Evolutionary conservation across 768 basidiomycete genomes (phyloP).

Genomic region (Leccinum subtestaceum): DNA sequence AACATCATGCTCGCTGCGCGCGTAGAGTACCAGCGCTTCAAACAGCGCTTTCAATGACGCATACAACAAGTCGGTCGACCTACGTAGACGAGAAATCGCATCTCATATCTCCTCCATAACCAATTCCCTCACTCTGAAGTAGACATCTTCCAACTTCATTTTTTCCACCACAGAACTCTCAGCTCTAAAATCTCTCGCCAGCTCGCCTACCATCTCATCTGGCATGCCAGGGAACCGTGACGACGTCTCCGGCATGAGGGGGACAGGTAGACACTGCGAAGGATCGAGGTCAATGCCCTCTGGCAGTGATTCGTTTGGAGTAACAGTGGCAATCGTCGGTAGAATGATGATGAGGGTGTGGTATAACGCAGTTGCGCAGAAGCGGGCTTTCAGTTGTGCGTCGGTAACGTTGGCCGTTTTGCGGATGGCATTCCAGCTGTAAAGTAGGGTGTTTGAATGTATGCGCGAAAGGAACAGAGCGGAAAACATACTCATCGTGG

Average conservation of each 20-base stretch:
- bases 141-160: slow-evolving; percentile 55
- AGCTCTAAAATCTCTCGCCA: slow-evolving; percentile 56
- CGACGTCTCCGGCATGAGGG: slow-evolving; percentile 55
- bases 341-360: slow-evolving; percentile 54
- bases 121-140: slow-evolving; percentile 60
- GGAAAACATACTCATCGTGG: slow-evolving; percentile 74
- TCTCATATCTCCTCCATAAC: slow-evolving; percentile 48
- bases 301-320: slow-evolving; percentile 35
- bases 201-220: slow-evolving; percentile 56
- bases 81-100: slow-evolving; percentile 10
- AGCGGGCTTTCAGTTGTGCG: slow-evolving; percentile 67
- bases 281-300: slow-evolving; percentile 55
- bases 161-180: slow-evolving; percentile 61
- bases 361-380: slow-evolving; percentile 74
- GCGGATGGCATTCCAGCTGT: slow-evolving; percentile 75
- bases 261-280: slow-evolving; percentile 55
- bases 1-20: slow-evolving; percentile 59
- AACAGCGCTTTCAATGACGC: slow-evolving; percentile 29
- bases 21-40: slow-evolving; percentile 48
- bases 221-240: slow-evolving; percentile 77
- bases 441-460: neutral
- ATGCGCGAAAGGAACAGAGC: neutral
- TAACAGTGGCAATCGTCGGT: slow-evolving; percentile 25
- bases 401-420: slow-evolving; percentile 77
- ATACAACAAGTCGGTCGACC: neutral